These are phyloP conservation scores for Leucocoprinus birnbaumii DNA, from an alignment of 768 basidiomycete genomes.

Conservation along the genomic window DNA sequence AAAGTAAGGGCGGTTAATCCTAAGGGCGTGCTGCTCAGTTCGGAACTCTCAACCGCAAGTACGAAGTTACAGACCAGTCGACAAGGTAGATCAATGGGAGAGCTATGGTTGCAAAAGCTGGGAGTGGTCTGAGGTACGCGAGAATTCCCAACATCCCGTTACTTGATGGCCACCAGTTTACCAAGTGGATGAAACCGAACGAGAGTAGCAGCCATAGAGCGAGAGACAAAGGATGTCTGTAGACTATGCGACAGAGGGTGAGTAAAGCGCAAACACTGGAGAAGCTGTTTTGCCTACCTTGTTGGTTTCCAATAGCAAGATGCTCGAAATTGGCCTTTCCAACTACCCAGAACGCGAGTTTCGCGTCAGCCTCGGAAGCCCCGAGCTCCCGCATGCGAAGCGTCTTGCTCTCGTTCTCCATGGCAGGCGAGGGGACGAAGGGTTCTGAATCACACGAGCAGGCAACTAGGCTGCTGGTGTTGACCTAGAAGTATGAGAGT, in stretches of 20 bases:
- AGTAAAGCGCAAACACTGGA: not conserved
- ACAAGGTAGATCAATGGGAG: conserved; percentile 63
- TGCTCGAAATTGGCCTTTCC: conserved; percentile 66
- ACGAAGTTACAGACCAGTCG: conserved; percentile 66
- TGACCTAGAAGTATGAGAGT: too few species aligned
- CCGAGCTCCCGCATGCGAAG: conserved; percentile 54
- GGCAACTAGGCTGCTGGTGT: not conserved
- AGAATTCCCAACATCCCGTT: conserved; percentile 31
- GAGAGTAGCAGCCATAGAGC: conserved; percentile 62
- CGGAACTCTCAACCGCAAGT: not conserved
- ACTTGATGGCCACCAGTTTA: conserved; percentile 67
- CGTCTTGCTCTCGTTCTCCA: conserved; percentile 15
- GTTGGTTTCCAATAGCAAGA: conserved; percentile 64
- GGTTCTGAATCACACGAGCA: not conserved
- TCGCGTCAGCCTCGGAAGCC: conserved; percentile 54
- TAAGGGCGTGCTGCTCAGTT: conserved; percentile 21
- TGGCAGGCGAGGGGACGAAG: not conserved
- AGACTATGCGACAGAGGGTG: conserved; percentile 33
- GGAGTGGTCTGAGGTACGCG: conserved; percentile 56
- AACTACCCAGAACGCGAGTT: conserved; percentile 58
- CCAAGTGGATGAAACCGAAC: conserved; percentile 50
- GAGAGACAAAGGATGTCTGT: conserved; percentile 56
- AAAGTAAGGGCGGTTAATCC: conserved; percentile 70
- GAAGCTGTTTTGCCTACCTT: conserved; percentile 33
- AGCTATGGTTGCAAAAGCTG: conserved; percentile 60